Evolutionary conservation across 164 flowering plant species (phyloP), one percentile per base, ranked within the genome.

Genomic region (Nymphaea colorata): DNA sequence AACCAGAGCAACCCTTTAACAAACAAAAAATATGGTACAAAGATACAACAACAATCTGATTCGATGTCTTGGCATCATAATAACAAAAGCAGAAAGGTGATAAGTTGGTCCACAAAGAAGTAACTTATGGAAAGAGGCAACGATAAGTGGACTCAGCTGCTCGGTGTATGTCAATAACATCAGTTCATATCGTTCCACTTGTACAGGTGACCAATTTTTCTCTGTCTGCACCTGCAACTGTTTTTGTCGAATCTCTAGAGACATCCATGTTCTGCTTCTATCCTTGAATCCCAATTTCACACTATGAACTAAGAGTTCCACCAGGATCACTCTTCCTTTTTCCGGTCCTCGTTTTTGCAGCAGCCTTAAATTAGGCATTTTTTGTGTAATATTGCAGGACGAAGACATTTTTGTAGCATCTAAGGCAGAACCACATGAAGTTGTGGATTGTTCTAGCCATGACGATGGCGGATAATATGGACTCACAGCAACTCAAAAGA

Each of bases 261-360:
- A 25, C 36, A 25, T 25, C 36, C 36, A 25, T 25, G 36, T 25
- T 25, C 36, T 25, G 36, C 67, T 92, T 97, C 36, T 73, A 74
- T 18, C 68, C 65, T 75, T 17, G 43, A 59, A 72, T 47, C 64
- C 68, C 84, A 64, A 76, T 84, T 45, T 70, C 66, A 68, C 76
- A 67, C 62, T 83, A 87, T 53, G 75, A 64, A 64, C 73, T 74
- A 69, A 57, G 70, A 67, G 67, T 77, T 71, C 76, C 61, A 64
- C n/a, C 68, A 66, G 64, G 62, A 11, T 83, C 89, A 74, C 77
- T 83, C 70, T 92, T 98, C 69, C 81, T 76, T 69, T 79, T 88
- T 47, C 71, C 92, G 75, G 88, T 94, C 83, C 91, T 90, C 93
- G 92, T 90, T 78, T 95, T 95, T 41, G 99, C 98, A 43, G 97